Percentiles rank a stretch among this genome's conserved stretches.
These are phyloP conservation scores for Coniochaeta hoffmannii DNA, from an alignment of 2,329 filamentous ascomycete genomes.

Conservation along the genomic window DNA sequence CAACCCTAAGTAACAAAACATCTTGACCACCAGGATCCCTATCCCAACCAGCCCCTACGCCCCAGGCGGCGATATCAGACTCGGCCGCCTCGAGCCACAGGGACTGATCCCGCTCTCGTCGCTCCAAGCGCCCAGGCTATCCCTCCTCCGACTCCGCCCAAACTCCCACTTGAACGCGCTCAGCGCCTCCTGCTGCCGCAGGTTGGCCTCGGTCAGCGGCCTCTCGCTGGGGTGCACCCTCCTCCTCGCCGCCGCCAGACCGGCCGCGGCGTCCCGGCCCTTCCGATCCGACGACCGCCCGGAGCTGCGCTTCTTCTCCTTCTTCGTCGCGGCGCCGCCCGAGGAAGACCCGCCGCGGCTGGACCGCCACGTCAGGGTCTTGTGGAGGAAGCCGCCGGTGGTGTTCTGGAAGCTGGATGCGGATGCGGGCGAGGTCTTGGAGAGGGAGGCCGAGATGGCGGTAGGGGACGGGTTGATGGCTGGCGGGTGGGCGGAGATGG, in stretches of 20 bases:
- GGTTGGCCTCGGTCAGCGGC: constrained; percentile 36
- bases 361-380: constrained; percentile 9
- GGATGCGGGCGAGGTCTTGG: background rate
- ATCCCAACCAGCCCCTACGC: background rate
- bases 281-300: background rate
- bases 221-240: constrained; percentile 34
- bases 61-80: background rate
- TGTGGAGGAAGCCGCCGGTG: constrained; percentile 2
- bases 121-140: background rate
- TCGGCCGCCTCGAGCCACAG: background rate
- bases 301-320: constrained; percentile 3
- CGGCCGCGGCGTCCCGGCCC: background rate
- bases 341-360: background rate
- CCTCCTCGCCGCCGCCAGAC: constrained; percentile 4
- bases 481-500: background rate
- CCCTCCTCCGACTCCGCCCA: constrained; percentile 20
- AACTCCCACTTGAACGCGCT: constrained; percentile 37
- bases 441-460: constrained; percentile 1
- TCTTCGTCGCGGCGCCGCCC: no score
- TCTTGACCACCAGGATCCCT: background rate
- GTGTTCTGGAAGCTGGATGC: constrained; percentile 1
- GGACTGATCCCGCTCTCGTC: background rate
- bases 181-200: constrained; percentile 39
- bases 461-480: background rate
- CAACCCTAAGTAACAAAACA: background rate